Conservation (phyloP, 2,329 filamentous ascomycete genomes). For the Paraconiothyrium brasiliense region DNA sequence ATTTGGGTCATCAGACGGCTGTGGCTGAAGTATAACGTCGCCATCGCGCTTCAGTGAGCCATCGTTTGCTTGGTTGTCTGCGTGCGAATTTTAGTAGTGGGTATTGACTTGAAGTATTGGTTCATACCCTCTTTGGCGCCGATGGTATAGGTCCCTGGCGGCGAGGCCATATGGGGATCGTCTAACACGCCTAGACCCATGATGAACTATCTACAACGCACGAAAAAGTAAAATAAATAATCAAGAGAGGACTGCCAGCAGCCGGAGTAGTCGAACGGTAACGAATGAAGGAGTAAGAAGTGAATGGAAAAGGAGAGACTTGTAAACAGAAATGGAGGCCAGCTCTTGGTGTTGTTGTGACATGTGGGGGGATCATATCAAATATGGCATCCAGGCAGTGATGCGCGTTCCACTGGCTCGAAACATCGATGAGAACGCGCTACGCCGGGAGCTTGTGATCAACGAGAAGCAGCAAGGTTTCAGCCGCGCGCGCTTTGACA, state of each 20-base stretch:
- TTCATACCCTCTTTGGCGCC: slow-evolving; percentile 25
- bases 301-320: slow-evolving; percentile 6
- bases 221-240: slow-evolving; percentile 6
- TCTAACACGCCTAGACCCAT: slow-evolving; percentile 46
- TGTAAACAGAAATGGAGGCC: slow-evolving; percentile 18
- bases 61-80: slow-evolving; percentile 30
- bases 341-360: slow-evolving; percentile 20
- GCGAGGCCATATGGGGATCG: slow-evolving; percentile 40
- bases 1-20: slow-evolving; percentile 89
- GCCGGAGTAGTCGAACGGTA: slow-evolving; percentile 22
- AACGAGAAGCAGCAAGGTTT: slow-evolving; percentile 15
- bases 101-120: background rate
- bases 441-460: slow-evolving; percentile 18
- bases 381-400: slow-evolving; percentile 24
- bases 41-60: slow-evolving; percentile 58
- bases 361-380: slow-evolving; percentile 17
- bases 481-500: slow-evolving; percentile 18
- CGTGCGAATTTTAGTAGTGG: background rate
- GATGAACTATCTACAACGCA: slow-evolving; percentile 14
- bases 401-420: slow-evolving; percentile 19
- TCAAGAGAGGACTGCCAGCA: slow-evolving; percentile 36
- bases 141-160: slow-evolving; percentile 44
- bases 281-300: slow-evolving; percentile 12
- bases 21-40: slow-evolving; percentile 83
- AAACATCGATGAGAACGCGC: slow-evolving; percentile 27